Evolutionary conservation across 768 basidiomycete genomes (phyloP).

Genomic region (Kondoa subrosea): DNA sequence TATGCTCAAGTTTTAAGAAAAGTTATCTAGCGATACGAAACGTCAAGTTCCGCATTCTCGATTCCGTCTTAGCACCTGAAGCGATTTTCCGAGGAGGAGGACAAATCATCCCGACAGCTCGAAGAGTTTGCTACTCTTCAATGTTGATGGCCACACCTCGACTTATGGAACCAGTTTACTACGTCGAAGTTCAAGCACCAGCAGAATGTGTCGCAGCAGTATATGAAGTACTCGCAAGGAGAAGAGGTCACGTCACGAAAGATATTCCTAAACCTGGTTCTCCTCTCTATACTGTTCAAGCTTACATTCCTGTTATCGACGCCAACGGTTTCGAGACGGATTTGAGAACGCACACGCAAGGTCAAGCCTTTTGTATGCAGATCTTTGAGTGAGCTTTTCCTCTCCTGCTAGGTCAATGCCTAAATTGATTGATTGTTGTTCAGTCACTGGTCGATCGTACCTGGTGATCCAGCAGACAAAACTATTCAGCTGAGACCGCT

Average conservation of each 20-base stretch:
- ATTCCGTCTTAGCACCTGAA: slow-evolving; percentile 79
- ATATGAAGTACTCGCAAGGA: slow-evolving; percentile 92
- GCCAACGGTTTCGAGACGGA: slow-evolving; percentile 99
- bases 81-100: slow-evolving; percentile 96
- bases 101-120: slow-evolving; percentile 96
- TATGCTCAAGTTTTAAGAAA: slow-evolving; percentile 5
- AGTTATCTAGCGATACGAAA: slow-evolving; percentile 69
- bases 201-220: slow-evolving; percentile 97
- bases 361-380: slow-evolving; percentile 96
- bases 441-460: slow-evolving; percentile 79
- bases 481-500: slow-evolving; percentile 88
- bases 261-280: slow-evolving; percentile 97
- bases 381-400: slow-evolving; percentile 48
- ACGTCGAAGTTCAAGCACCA: slow-evolving; percentile 97
- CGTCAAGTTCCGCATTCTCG: slow-evolving; percentile 90
- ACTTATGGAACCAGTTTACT: slow-evolving; percentile 93
- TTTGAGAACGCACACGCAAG: slow-evolving; percentile 88
- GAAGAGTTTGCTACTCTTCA: slow-evolving; percentile 95
- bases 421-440: not conserved
- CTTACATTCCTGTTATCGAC: slow-evolving; percentile 93
- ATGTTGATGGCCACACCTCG: slow-evolving; percentile 96
- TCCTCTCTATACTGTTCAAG: slow-evolving; percentile 93
- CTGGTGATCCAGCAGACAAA: slow-evolving; percentile 94
- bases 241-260: slow-evolving; percentile 96
- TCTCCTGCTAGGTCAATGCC: not conserved